Conservation (phyloP, 805 yeast species). For the Lachancea nothofagi region DNA sequence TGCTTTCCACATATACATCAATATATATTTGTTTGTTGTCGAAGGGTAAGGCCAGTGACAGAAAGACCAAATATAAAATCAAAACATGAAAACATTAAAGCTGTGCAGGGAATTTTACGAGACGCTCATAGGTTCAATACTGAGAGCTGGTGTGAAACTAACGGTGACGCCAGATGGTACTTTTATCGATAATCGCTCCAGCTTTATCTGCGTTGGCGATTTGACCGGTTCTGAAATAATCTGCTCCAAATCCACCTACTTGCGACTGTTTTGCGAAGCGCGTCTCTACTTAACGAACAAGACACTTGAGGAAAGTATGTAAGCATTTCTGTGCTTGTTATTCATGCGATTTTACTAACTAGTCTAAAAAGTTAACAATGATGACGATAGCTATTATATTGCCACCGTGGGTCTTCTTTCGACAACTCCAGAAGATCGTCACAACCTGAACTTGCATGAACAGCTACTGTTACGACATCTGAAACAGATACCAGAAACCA, state of each 20-base stretch:
- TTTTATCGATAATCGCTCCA: neutral
- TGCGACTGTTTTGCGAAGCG: conserved; percentile 30
- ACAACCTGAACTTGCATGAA: conserved; percentile 31
- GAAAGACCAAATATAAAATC: neutral
- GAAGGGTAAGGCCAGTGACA: too few relatives aligned
- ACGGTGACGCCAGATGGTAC: conserved; percentile 20
- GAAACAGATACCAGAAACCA: neutral
- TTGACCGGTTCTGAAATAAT: conserved; percentile 28
- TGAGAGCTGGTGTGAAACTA: conserved; percentile 6
- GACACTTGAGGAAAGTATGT: conserved; percentile 9
- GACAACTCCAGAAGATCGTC: conserved; percentile 35
- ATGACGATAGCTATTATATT: conserved; percentile 15
- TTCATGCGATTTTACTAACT: neutral
- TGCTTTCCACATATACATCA: too few relatives aligned
- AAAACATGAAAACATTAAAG: conserved; percentile 4
- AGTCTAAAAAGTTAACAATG: neutral
- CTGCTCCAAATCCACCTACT: conserved; percentile 30
- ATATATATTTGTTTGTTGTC: too few relatives aligned
- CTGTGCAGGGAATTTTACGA: conserved; percentile 18
- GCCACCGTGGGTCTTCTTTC: conserved; percentile 33
- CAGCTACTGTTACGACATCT: neutral
- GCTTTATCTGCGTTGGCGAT: conserved; percentile 6
- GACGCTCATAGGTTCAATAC: neutral
- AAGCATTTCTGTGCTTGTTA: neutral
- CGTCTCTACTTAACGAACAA: conserved; percentile 19